phyloP scores from a whole-genome alignment of 2,329 filamentous ascomycete species.

The Pestalotiopsis sp. region DNA sequence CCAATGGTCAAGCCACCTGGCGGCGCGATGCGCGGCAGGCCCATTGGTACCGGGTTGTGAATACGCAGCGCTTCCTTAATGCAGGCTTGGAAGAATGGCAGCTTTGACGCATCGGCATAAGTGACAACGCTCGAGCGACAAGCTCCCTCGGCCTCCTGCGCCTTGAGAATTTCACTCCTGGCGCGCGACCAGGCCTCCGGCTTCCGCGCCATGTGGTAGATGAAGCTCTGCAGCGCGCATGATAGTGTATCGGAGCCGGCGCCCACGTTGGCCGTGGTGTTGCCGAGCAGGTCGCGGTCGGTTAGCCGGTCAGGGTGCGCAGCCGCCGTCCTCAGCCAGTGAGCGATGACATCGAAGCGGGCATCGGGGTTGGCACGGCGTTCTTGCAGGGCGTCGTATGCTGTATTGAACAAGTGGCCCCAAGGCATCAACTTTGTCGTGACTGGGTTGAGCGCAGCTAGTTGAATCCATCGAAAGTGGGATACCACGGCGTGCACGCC shows the following conservation, averaged over 20 bases:
- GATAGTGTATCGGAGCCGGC: background rate
- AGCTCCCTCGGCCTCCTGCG: background rate
- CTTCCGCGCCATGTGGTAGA: conserved; percentile 5
- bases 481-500: background rate
- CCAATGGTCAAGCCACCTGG: conserved; percentile 25
- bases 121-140: background rate
- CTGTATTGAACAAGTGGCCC: conserved; percentile 10
- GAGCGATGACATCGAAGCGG: background rate
- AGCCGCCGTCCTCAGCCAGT: background rate
- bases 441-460: conserved; percentile 15
- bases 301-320: conserved; percentile 15
- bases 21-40: conserved; percentile 27
- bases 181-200: background rate
- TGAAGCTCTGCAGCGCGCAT: background rate
- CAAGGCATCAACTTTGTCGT: conserved; percentile 11
- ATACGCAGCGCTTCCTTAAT: conserved; percentile 10
- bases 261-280: conserved; percentile 16
- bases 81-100: conserved; percentile 9
- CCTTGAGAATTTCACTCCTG: background rate
- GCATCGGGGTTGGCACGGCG: background rate
- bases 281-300: conserved; percentile 19
- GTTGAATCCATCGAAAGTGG: background rate
- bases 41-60: conserved; percentile 25
- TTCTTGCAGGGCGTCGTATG: background rate
- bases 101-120: background rate